phyloP scores from a whole-genome alignment of 345 rosid genomes.

The Capsella bursapastoris region DNA sequence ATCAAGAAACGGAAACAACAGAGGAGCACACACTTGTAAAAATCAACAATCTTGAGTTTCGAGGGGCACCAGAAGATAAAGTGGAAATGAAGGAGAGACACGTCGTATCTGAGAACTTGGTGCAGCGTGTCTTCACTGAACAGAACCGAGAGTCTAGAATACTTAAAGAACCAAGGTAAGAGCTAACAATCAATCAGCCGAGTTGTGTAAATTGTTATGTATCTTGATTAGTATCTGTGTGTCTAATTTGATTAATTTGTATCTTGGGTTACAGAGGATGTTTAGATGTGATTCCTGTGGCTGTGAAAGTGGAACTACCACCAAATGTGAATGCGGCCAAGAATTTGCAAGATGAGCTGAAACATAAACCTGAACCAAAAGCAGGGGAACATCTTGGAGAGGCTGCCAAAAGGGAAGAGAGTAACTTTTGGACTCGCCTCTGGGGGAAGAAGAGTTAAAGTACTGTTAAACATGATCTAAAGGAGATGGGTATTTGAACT shows the following conservation, averaged over 20 bases:
- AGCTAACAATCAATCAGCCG: neutral
- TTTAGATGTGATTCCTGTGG: constrained; percentile 29
- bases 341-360: constrained; percentile 11
- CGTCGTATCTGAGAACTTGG: neutral
- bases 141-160: constrained; percentile 12
- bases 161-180: constrained; percentile 28
- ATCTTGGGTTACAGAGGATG: constrained; percentile 30
- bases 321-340: constrained; percentile 6
- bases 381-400: neutral
- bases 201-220: neutral
- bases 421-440: constrained; percentile 36
- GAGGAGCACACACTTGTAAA: constrained; percentile 8
- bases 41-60: neutral
- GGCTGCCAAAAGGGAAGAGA: constrained; percentile 28
- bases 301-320: constrained; percentile 22
- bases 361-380: constrained; percentile 19
- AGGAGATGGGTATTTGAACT: neutral
- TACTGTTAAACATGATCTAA: neutral
- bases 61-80: constrained; percentile 8
- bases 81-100: constrained; percentile 31
- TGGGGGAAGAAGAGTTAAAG: constrained; percentile 20
- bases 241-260: constrained; percentile 8
- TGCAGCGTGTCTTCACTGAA: constrained; percentile 20
- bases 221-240: neutral
- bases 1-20: neutral